Evolutionary conservation across 1,284 basidiomycete species (phyloP).

Genomic region (Rhizoctonia solani): DNA sequence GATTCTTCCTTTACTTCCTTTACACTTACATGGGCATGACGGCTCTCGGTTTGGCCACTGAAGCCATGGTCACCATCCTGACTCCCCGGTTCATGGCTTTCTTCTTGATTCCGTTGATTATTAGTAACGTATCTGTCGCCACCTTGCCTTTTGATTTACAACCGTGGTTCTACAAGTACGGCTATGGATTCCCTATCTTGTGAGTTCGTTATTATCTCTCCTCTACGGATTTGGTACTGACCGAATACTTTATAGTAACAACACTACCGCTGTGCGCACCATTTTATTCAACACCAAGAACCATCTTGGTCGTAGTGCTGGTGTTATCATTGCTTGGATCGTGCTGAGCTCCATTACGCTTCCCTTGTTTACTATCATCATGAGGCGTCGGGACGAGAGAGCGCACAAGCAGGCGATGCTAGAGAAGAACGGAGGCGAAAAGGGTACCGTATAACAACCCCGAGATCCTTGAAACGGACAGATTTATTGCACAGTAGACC

Average conservation of each 20-base stretch:
- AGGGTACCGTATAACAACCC: no score
- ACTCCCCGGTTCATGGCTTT: constrained; percentile 38
- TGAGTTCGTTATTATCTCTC: constrained; percentile 23
- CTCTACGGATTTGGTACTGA: background rate
- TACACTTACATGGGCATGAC: constrained; percentile 43
- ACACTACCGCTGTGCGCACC: constrained; percentile 44
- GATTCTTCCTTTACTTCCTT: constrained; percentile 52
- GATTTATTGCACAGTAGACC: no score
- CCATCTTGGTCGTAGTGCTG: constrained; percentile 51
- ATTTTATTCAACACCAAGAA: constrained; percentile 57
- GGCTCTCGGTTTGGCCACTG: constrained; percentile 45
- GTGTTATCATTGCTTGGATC: constrained; percentile 55
- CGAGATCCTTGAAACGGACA: no score
- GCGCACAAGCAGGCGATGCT: no score
- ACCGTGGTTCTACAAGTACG: constrained; percentile 47
- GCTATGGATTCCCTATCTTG: constrained; percentile 49
- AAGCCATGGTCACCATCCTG: constrained; percentile 42
- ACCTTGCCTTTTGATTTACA: constrained; percentile 49
- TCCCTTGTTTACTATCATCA: constrained; percentile 50
- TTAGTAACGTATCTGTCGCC: constrained; percentile 48
- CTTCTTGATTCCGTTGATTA: constrained; percentile 43
- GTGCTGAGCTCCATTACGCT: constrained; percentile 49
- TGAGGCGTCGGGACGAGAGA: constrained; percentile 43
- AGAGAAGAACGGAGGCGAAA: no score
- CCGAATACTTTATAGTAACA: background rate